Evolutionary conservation across 2,329 filamentous ascomycete species (phyloP).

Genomic region (Dothideomycetidae sp.): DNA sequence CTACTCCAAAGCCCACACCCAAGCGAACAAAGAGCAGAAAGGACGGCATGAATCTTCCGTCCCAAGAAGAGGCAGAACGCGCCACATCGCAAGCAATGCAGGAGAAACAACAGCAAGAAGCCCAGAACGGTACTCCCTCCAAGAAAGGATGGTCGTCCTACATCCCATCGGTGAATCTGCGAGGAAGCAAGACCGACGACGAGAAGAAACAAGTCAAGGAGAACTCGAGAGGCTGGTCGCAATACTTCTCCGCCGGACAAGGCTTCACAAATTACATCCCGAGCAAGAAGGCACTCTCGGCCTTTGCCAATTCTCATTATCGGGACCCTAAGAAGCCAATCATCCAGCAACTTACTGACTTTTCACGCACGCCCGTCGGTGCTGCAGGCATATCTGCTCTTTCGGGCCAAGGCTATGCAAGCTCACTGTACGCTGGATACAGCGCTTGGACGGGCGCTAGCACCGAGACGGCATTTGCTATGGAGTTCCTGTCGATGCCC

Average conservation of each 20-base stretch:
- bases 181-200: slow-evolving; percentile 15
- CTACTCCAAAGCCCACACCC: slow-evolving; percentile 8
- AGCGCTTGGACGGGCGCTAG: slow-evolving; percentile 26
- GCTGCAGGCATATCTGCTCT: slow-evolving; percentile 30
- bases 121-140: slow-evolving; percentile 4
- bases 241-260: slow-evolving; percentile 34
- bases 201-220: slow-evolving; percentile 20
- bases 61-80: slow-evolving; percentile 23
- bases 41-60: slow-evolving; percentile 18
- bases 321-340: slow-evolving; percentile 35
- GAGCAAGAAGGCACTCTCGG: slow-evolving; percentile 28
- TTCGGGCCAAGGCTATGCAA: slow-evolving; percentile 34
- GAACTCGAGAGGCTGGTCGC: slow-evolving; percentile 30
- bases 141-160: slow-evolving; percentile 12
- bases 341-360: slow-evolving; percentile 35
- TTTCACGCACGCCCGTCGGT: slow-evolving; percentile 37
- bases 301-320: slow-evolving; percentile 27
- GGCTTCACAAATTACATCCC: slow-evolving; percentile 36
- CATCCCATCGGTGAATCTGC: slow-evolving; percentile 10
- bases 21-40: slow-evolving; percentile 17
- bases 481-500: slow-evolving; percentile 26
- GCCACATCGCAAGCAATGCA: slow-evolving; percentile 15
- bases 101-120: slow-evolving; percentile 11
- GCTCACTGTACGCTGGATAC: slow-evolving; percentile 35
- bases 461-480: background rate